Conservation (phyloP, 1,284 basidiomycete genomes). For the Kalmanozyma brasiliensis region DNA sequence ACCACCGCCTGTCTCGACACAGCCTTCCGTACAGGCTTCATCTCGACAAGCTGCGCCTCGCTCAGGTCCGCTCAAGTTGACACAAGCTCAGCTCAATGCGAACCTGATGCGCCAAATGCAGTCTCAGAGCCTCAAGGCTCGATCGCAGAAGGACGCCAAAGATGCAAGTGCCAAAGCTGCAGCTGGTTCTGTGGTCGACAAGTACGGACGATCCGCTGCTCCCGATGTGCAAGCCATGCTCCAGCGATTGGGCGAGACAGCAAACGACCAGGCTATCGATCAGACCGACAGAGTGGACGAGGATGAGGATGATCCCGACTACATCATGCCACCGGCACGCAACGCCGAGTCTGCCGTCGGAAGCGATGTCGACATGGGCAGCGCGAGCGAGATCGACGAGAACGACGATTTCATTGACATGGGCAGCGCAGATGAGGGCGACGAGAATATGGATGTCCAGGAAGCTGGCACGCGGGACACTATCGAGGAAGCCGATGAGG, state of each 20-base stretch:
- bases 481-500: constrained; percentile 31
- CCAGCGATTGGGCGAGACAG: constrained; percentile 11
- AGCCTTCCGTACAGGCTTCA: constrained; percentile 1
- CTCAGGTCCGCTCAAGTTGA: constrained; percentile 40
- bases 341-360: constrained; percentile 39
- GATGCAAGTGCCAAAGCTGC: constrained; percentile 4
- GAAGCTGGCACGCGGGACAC: constrained; percentile 12
- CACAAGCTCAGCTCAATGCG: constrained; percentile 53
- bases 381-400: constrained; percentile 39
- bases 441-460: constrained; percentile 12
- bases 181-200: neutral
- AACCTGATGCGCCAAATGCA: constrained; percentile 51
- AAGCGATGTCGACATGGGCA: constrained; percentile 47
- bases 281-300: constrained; percentile 21
- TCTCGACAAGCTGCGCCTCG: constrained; percentile 9
- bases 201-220: constrained; percentile 13
- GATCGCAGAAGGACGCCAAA: constrained; percentile 28
- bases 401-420: constrained; percentile 25
- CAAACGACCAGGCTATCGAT: constrained; percentile 4
- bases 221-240: constrained; percentile 42
- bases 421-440: constrained; percentile 28
- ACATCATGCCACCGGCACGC: constrained; percentile 33
- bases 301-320: constrained; percentile 44
- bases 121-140: constrained; percentile 42
- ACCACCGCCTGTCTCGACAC: constrained; percentile 13